Base-by-base conservation (phyloP, 2,329 filamentous ascomycete genomes). In the Alternaria sp. region DNA sequence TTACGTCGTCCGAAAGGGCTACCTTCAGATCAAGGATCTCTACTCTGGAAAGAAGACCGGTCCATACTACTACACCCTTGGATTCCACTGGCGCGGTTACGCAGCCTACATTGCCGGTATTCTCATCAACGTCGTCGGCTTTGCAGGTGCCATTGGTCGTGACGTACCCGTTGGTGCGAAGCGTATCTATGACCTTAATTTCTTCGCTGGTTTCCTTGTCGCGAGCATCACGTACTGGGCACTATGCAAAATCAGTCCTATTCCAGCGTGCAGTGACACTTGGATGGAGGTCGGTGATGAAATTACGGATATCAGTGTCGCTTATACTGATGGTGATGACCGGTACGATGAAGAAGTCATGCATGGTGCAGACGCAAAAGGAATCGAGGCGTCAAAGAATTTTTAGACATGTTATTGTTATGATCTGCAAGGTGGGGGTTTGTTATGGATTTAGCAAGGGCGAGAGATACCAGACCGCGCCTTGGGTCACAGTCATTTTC, bases 121-220 rank as follows among this genome's bases (percentile, higher is more conserved):
- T 63, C 76, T 95, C 5, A 90, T 97, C 83, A 97, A 97, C 70
- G 91, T 97, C 4, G 92, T 97, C 5, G 94, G 94, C 0, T 97
- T 97, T 67, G 93, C 89, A 1, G 93, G 92, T 3, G 93, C 91
- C 0, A 86, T 97, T 27, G 92, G 92, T 1, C 79, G 76, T 20
- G 74, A 81, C 0, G 92, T 97, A 0, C 94, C 94, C 0, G 82
- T 87, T 6, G 93, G 90, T 1, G 94, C 94, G 0, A 88, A 86
- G 1, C 96, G 96, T 74, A 88, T 97, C 61, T 97, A 97, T 83
- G 92, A 93, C 67, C 74, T 97, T 70, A 97, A 97, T 79, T 97
- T 94, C 82, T 96, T 97, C 77, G 86, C 86, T 44, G 94, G 94
- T 0, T 94, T 97, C 75, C 83, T 92, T 48, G 86, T 96, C 11